Conservation (phyloP, 2,329 filamentous ascomycete species). For the Cladosporium colombiae region DNA sequence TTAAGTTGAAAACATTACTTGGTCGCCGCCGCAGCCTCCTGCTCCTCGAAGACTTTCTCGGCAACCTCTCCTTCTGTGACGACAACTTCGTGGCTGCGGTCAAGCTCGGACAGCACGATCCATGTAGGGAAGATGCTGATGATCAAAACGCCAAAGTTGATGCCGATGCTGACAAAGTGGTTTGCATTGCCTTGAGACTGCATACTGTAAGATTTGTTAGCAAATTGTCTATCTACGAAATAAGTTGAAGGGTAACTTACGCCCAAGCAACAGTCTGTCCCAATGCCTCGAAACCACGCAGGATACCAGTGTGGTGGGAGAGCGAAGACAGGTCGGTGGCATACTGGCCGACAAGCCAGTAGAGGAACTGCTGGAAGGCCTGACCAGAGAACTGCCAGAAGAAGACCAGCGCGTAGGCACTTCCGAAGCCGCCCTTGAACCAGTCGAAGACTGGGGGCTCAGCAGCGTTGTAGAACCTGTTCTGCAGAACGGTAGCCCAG, state of each 20-base stretch:
- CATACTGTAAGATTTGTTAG: constrained; percentile 32
- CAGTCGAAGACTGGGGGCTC: constrained; percentile 37
- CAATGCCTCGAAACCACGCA: constrained; percentile 38
- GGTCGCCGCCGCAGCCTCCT: not conserved
- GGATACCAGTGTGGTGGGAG: constrained; percentile 40
- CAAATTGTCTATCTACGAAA: not conserved
- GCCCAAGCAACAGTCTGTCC: constrained; percentile 41
- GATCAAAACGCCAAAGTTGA: constrained; percentile 39
- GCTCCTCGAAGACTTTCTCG: not conserved
- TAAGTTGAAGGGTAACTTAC: constrained; percentile 26
- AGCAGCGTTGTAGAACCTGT: constrained; percentile 32
- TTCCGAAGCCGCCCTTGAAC: constrained; percentile 39
- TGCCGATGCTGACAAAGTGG: constrained; percentile 40
- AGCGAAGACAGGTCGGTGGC: constrained; percentile 37
- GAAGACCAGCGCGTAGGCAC: constrained; percentile 33
- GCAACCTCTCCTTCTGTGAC: not conserved
- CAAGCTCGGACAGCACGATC: constrained; percentile 37
- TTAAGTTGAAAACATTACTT: constrained; percentile 13
- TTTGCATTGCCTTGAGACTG: constrained; percentile 40
- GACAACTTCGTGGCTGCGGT: constrained; percentile 35
- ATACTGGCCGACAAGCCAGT: constrained; percentile 42
- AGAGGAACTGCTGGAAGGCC: constrained; percentile 41
- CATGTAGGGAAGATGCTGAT: constrained; percentile 38
- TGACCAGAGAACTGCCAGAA: constrained; percentile 38
- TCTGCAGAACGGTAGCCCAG: constrained; percentile 38